Evolutionary conservation across 768 basidiomycete genomes (phyloP), one percentile per base, ranked within the genome.

Genomic region (Paxillus involutus): DNA sequence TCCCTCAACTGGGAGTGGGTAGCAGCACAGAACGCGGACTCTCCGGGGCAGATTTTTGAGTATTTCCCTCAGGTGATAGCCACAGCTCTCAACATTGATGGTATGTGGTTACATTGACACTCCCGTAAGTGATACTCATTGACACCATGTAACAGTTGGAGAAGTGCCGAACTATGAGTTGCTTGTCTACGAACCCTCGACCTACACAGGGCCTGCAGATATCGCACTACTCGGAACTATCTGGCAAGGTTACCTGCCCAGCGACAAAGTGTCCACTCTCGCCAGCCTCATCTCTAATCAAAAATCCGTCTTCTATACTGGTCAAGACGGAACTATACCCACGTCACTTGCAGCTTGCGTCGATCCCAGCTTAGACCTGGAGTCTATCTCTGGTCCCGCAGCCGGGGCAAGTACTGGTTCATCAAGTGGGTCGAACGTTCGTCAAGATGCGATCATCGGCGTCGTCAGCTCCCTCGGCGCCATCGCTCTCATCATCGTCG

Each of bases 401-500:
- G 51, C 64, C 12, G 69, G 65, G 36, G 59, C 57, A 26, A 49
- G 48, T 10, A 62, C 58, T 17, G 61, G 60, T 4, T 61, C 67
- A 2, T 63, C 63, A 14, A 71, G 62, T 29, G 69, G 65, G 24
- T 68, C 74, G 14, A 57, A 58, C 19, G 74, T 78, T 14, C 79
- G 91, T 12, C 81, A 89, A 63, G 84, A 95, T 59, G 91, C 91
- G 24, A 94, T 96, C 65, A 94, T 97, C 57, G 94, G 94, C 19
- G 92, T 96, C 4, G 89, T 93, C 58, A 84, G 81, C 39, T 84
- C 88, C 3, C 80, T 96, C 17, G 93, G 93, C 12, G 89, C 81
- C 5, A 80, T 94, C 51, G 85, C 91, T 0, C 66, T 93, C 41
- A 62, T 91, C 40, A 83, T 89, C 35, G 77, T 93, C 30, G 78